phyloP scores from a whole-genome alignment of 352 stramenopile genomes.

The Phytophthora citricola region DNA sequence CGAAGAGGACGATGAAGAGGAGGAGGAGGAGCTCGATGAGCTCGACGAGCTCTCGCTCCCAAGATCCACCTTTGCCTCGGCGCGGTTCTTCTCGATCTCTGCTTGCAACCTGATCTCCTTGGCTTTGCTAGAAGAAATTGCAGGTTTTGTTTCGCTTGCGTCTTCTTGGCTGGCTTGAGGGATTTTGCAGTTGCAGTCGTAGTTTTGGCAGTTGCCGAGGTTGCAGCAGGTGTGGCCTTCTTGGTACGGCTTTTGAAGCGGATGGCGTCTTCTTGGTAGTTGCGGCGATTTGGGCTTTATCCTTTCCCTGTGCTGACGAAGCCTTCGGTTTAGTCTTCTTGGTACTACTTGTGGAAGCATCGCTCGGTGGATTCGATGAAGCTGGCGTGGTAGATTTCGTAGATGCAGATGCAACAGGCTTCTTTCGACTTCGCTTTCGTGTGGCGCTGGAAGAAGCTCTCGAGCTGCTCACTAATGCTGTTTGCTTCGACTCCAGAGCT shows the following conservation, averaged over 20 bases:
- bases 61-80: constrained; percentile 32
- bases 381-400: constrained; percentile 12
- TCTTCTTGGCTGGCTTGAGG: constrained; percentile 13
- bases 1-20: constrained; percentile 52
- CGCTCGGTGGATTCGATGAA: constrained; percentile 14
- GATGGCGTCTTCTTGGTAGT: constrained; percentile 23
- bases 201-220: constrained; percentile 7
- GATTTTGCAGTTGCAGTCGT: constrained; percentile 3
- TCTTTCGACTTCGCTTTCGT: constrained; percentile 45
- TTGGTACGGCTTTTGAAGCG: constrained; percentile 12
- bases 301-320: constrained; percentile 15
- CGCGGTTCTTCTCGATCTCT: constrained; percentile 36
- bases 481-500: constrained; percentile 29
- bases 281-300: constrained; percentile 1
- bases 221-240: constrained; percentile 11
- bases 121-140: constrained; percentile 7
- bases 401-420: constrained; percentile 24
- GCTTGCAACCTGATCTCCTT: constrained; percentile 21
- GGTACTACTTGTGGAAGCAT: constrained; percentile 7
- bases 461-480: constrained; percentile 3
- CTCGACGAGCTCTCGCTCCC: constrained; percentile 63
- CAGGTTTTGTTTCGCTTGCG: constrained; percentile 12
- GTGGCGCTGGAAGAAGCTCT: constrained; percentile 9
- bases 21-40: constrained; percentile 55
- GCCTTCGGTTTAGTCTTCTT: constrained; percentile 23